Conservation (phyloP, 805 yeast species). For the Lachancea thermotolerans region DNA sequence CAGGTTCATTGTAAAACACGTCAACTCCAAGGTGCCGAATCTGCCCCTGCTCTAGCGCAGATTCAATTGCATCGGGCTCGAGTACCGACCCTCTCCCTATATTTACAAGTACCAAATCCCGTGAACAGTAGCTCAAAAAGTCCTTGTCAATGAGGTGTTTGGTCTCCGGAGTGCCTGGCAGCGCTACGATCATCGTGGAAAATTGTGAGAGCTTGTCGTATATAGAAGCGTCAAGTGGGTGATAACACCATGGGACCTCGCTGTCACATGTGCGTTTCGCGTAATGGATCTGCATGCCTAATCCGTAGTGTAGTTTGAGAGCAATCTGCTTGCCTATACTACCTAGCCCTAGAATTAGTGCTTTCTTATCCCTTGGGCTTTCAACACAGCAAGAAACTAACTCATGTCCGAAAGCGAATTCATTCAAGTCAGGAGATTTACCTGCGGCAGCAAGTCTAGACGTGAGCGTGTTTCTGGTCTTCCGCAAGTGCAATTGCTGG, state of each 20-base stretch:
- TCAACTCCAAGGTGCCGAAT: slow-evolving; percentile 54
- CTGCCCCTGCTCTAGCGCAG: slow-evolving; percentile 38
- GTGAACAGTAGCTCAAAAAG: slow-evolving; percentile 30
- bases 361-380: slow-evolving; percentile 46
- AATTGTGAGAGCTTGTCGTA: slow-evolving; percentile 34
- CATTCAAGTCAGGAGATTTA: slow-evolving; percentile 20
- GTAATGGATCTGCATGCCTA: slow-evolving; percentile 56
- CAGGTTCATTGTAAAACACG: slow-evolving; percentile 54
- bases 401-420: slow-evolving; percentile 37
- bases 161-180: slow-evolving; percentile 52
- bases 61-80: slow-evolving; percentile 44
- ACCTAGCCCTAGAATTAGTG: slow-evolving; percentile 55
- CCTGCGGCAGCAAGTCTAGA: slow-evolving; percentile 34
- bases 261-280: slow-evolving; percentile 38
- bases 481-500: slow-evolving; percentile 29
- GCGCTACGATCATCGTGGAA: slow-evolving; percentile 48
- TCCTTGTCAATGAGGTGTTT: slow-evolving; percentile 40
- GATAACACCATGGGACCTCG: slow-evolving; percentile 31
- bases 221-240: slow-evolving; percentile 32
- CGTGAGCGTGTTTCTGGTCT: slow-evolving; percentile 34
- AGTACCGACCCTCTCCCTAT: slow-evolving; percentile 54
- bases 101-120: slow-evolving; percentile 38
- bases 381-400: slow-evolving; percentile 28
- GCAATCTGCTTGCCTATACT: slow-evolving; percentile 53
- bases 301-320: slow-evolving; percentile 36